Evolutionary conservation across 2,329 filamentous ascomycete genomes (phyloP).

Genomic region (Celoporthe dispersa): DNA sequence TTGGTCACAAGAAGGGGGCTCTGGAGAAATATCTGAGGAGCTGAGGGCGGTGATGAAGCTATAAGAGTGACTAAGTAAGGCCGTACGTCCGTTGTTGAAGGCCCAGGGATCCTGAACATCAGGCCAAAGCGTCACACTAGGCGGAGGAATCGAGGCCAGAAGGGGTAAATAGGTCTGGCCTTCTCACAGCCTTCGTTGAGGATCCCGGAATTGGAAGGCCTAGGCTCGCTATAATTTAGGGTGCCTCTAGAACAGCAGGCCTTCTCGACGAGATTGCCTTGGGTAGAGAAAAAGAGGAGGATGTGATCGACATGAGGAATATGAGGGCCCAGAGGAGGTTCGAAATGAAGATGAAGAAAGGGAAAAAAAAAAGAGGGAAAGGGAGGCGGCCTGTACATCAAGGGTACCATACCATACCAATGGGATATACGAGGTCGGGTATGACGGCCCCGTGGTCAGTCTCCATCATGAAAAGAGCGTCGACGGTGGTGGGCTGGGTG

Average conservation of each 20-base stretch:
- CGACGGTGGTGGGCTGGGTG: background rate
- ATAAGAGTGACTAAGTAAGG: slow-evolving; percentile 2
- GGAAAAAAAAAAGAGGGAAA: background rate
- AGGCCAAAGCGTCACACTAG: slow-evolving; percentile 24
- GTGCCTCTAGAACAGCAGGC: background rate
- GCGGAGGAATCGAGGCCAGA: background rate
- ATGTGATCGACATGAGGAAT: background rate
- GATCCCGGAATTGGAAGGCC: background rate
- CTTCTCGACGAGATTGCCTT: background rate
- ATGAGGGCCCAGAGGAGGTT: background rate
- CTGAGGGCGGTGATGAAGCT: too few relatives aligned
- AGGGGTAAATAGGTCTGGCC: background rate
- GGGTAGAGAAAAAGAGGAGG: background rate
- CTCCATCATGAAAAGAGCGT: background rate
- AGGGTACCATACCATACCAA: background rate
- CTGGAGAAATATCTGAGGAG: background rate
- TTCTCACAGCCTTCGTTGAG: slow-evolving; percentile 11
- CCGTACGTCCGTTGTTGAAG: background rate
- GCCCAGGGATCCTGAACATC: slow-evolving; percentile 5
- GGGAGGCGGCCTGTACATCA: background rate
- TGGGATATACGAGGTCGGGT: background rate
- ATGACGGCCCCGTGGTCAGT: background rate
- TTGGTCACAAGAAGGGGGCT: background rate
- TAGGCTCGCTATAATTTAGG: background rate
- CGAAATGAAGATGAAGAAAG: background rate